These are phyloP conservation scores for Mortierella sp. DNA, from an alignment of 371 early-diverging fungal genomes.

Conservation along the genomic window DNA sequence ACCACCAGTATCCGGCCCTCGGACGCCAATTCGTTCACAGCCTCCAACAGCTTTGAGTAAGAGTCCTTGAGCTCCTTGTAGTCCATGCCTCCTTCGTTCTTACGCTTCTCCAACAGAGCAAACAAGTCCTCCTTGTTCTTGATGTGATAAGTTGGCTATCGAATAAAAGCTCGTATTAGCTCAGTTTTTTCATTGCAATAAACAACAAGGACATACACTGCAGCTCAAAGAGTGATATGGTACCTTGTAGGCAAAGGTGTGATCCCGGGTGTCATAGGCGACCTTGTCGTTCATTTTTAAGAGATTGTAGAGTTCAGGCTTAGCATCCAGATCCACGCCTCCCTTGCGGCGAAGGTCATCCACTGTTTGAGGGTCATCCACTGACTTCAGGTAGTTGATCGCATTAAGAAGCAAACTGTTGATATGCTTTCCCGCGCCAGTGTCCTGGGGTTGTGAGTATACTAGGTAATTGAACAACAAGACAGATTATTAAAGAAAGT, in stretches of 20 bases:
- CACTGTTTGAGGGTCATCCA: slow-evolving; percentile 74
- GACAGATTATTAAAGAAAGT: neutral
- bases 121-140: slow-evolving; percentile 82
- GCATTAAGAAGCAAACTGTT: slow-evolving; percentile 75
- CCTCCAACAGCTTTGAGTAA: slow-evolving; percentile 76
- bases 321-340: slow-evolving; percentile 71
- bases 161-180: neutral
- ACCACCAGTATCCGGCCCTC: slow-evolving; percentile 80
- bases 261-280: slow-evolving; percentile 65
- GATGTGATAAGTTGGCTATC: slow-evolving; percentile 83
- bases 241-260: slow-evolving; percentile 81
- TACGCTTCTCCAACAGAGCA: slow-evolving; percentile 68
- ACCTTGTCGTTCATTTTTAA: slow-evolving; percentile 77
- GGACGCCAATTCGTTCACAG: slow-evolving; percentile 79
- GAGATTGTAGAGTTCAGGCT: slow-evolving; percentile 69
- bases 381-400: slow-evolving; percentile 70
- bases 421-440: slow-evolving; percentile 70
- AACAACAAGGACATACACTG: neutral
- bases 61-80: slow-evolving; percentile 87
- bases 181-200: neutral
- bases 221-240: neutral
- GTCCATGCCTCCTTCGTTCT: slow-evolving; percentile 81
- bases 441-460: slow-evolving; percentile 72
- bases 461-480: slow-evolving; percentile 20
- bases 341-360: slow-evolving; percentile 73